Percentiles rank a stretch among this genome's conserved stretches.
These are phyloP conservation scores for Jacaranda mimosifolia DNA, from an alignment of 257 asterid species.

Conservation along the genomic window DNA sequence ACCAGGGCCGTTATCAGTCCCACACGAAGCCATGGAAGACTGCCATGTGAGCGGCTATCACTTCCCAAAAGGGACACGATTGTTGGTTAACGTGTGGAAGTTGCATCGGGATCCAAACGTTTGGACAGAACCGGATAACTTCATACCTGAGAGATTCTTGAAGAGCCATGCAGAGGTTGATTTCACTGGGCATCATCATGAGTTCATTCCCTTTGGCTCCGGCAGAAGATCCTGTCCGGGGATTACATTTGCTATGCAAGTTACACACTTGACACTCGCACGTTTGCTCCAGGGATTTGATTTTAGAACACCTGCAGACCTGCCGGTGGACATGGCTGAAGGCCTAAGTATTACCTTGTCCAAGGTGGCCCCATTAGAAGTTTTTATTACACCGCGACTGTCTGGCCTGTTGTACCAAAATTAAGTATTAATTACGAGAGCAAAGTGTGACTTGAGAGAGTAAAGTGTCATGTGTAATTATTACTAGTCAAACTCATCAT, in stretches of 20 bases:
- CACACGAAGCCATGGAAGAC: constrained; percentile 53
- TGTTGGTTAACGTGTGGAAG: constrained; percentile 56
- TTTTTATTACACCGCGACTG: constrained; percentile 43
- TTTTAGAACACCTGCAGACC: constrained; percentile 32
- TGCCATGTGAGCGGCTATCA: constrained; percentile 48
- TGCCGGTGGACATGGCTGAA: constrained; percentile 59
- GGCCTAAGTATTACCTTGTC: constrained; percentile 55
- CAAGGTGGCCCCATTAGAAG: constrained; percentile 50
- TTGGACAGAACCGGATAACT: constrained; percentile 57
- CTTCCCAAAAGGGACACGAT: constrained; percentile 49
- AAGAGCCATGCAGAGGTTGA: constrained; percentile 44
- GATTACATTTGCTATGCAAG: constrained; percentile 50
- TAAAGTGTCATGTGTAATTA: too few relatives aligned
- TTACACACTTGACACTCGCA: constrained; percentile 54
- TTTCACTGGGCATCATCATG: constrained; percentile 51
- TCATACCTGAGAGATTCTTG: constrained; percentile 61
- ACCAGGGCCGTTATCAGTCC: constrained; percentile 56
- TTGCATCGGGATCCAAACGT: constrained; percentile 59
- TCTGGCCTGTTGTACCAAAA: constrained; percentile 1
- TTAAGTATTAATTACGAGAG: neutral
- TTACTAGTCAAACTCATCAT: too few relatives aligned
- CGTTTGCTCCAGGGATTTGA: constrained; percentile 63
- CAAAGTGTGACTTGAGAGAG: too few relatives aligned
- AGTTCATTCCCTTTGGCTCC: constrained; percentile 65
- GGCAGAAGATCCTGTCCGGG: constrained; percentile 68